These are phyloP conservation scores for Ilyonectria mors-panacis DNA, from an alignment of 2,329 filamentous ascomycete genomes.

Conservation along the genomic window DNA sequence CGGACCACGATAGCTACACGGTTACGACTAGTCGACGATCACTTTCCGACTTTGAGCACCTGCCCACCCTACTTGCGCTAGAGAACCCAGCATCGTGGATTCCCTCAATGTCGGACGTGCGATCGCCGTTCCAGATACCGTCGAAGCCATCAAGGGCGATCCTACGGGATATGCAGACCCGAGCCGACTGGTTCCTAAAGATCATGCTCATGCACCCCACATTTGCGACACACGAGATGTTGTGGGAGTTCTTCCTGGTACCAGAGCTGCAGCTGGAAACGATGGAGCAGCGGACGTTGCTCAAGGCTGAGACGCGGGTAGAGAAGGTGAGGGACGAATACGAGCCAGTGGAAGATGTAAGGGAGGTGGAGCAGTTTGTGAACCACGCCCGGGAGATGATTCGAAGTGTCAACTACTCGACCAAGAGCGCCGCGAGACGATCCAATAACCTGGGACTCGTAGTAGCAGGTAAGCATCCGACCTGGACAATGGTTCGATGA, in stretches of 20 bases:
- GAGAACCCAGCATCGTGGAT: slow-evolving; percentile 98
- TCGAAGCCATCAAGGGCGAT: slow-evolving; percentile 91
- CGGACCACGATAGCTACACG: slow-evolving; percentile 85
- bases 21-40: slow-evolving; percentile 95
- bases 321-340: slow-evolving; percentile 93
- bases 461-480: slow-evolving; percentile 65
- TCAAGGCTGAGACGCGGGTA: slow-evolving; percentile 85
- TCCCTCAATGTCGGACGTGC: slow-evolving; percentile 81
- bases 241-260: slow-evolving; percentile 99
- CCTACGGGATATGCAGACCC: slow-evolving; percentile 87
- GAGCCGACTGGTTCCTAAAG: slow-evolving; percentile 89
- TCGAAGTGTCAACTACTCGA: slow-evolving; percentile 85
- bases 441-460: slow-evolving; percentile 81
- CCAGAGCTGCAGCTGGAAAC: slow-evolving; percentile 92
- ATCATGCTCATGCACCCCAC: slow-evolving; percentile 91
- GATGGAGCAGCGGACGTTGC: slow-evolving; percentile 88
- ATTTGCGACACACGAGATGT: slow-evolving; percentile 94
- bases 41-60: slow-evolving; percentile 89
- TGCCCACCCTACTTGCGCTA: slow-evolving; percentile 84
- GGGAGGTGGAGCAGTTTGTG: slow-evolving; percentile 94
- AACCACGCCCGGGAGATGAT: slow-evolving; percentile 93
- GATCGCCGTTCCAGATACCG: slow-evolving; percentile 93
- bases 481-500: slow-evolving; percentile 25
- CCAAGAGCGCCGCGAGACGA: slow-evolving; percentile 84
- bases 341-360: slow-evolving; percentile 84